These are phyloP conservation scores for Plenodomus tracheiphilus DNA, from an alignment of 2,329 filamentous ascomycete species.

Conservation along the genomic window DNA sequence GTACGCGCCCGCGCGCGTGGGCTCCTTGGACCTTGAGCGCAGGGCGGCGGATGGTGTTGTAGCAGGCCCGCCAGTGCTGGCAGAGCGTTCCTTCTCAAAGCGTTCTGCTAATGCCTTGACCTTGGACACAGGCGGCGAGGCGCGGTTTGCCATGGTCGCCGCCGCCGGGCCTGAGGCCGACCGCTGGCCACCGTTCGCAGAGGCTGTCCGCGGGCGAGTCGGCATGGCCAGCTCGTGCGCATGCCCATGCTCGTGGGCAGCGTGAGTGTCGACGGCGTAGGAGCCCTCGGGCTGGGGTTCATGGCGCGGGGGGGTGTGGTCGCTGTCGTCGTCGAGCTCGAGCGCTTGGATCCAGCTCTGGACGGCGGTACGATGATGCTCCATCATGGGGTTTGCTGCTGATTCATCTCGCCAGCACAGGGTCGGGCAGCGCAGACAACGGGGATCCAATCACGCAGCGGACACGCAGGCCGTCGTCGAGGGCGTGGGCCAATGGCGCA, in stretches of 20 bases:
- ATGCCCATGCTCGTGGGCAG: constrained; percentile 26
- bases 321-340: constrained; percentile 30
- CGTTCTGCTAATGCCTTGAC: constrained; percentile 43
- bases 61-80: constrained; percentile 24
- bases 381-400: constrained; percentile 30
- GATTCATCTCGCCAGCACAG: constrained; percentile 4
- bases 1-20: constrained; percentile 15
- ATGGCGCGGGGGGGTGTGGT: constrained; percentile 15
- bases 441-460: not conserved
- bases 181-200: constrained; percentile 29
- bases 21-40: constrained; percentile 26
- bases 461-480: not conserved
- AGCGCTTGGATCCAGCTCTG: constrained; percentile 30
- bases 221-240: constrained; percentile 27
- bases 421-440: constrained; percentile 9
- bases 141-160: constrained; percentile 23
- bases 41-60: constrained; percentile 7
- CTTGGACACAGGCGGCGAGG: constrained; percentile 29
- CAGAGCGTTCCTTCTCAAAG: constrained; percentile 40
- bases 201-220: constrained; percentile 13
- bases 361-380: constrained; percentile 38
- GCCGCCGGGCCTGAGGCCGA: constrained; percentile 38
- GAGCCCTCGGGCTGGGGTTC: constrained; percentile 27
- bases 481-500: not conserved
- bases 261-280: constrained; percentile 24